Conservation (phyloP, 495 filamentous ascomycete species). For the Achaetomiella virescens region DNA sequence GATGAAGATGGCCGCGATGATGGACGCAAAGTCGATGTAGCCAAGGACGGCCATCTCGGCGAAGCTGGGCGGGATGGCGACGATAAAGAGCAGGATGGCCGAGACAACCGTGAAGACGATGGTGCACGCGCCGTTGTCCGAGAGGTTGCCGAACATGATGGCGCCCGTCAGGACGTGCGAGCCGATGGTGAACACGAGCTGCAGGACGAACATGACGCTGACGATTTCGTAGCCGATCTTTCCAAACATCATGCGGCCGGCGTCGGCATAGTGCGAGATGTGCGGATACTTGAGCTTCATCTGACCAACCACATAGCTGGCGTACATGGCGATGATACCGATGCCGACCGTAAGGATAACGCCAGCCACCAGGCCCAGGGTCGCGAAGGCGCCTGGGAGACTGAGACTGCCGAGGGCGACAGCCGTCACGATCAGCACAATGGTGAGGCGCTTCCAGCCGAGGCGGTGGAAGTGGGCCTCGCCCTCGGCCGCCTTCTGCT, state of each 20-base stretch:
- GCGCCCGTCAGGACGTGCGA: slow-evolving; percentile 69
- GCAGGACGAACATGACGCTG: slow-evolving; percentile 55
- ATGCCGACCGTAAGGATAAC: slow-evolving; percentile 54
- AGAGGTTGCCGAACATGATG: slow-evolving; percentile 63
- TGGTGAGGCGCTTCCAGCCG: slow-evolving; percentile 46
- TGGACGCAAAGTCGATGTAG: slow-evolving; percentile 57
- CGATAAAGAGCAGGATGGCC: slow-evolving; percentile 53
- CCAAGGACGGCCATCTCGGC: slow-evolving; percentile 54
- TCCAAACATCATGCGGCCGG: slow-evolving; percentile 60
- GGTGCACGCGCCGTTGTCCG: slow-evolving; percentile 58
- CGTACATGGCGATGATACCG: slow-evolving; percentile 67
- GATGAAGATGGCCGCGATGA: slow-evolving; percentile 58
- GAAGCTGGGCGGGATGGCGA: slow-evolving; percentile 54
- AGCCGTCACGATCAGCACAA: slow-evolving; percentile 66
- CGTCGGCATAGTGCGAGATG: slow-evolving; percentile 69
- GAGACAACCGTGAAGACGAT: slow-evolving; percentile 62
- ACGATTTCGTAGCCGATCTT: slow-evolving; percentile 58
- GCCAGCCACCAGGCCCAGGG: slow-evolving; percentile 53
- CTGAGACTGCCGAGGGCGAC: slow-evolving; percentile 65
- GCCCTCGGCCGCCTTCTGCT: slow-evolving; percentile 34
- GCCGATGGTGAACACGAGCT: slow-evolving; percentile 71
- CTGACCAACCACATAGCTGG: slow-evolving; percentile 70
- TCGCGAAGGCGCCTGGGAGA: slow-evolving; percentile 58
- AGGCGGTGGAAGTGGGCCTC: slow-evolving; percentile 38
- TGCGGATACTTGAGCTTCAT: slow-evolving; percentile 67